Evolutionary conservation across 1,284 basidiomycete species (phyloP).

Genomic region (Microstroma glucosiphilum): DNA sequence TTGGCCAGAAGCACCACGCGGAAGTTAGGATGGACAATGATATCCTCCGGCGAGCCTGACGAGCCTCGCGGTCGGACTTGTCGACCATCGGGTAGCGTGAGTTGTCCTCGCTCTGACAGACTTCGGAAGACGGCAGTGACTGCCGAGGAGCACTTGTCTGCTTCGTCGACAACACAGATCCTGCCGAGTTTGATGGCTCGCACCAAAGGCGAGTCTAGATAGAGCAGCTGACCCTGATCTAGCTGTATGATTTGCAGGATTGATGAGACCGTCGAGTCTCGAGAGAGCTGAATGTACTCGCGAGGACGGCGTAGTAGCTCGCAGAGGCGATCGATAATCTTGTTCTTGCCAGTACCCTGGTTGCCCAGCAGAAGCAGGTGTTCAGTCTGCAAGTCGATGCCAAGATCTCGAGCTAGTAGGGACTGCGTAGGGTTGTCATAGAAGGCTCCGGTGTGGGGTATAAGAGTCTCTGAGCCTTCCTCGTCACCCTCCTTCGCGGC

Average conservation of each 20-base stretch:
- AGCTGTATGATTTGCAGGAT: conserved; percentile 46
- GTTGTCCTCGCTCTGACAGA: conserved; percentile 50
- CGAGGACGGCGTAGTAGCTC: conserved; percentile 49
- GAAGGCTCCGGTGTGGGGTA: conserved; percentile 46
- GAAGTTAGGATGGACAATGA: conserved; percentile 49
- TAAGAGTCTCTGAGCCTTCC: conserved; percentile 38
- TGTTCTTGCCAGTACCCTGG: conserved; percentile 53
- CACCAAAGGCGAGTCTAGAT: conserved; percentile 49
- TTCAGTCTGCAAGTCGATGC: conserved; percentile 47
- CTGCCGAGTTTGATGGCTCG: conserved; percentile 48
- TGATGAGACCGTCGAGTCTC: conserved; percentile 45
- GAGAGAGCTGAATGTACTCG: conserved; percentile 52
- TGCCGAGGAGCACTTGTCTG: conserved; percentile 50
- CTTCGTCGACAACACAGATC: conserved; percentile 52
- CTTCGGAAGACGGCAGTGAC: conserved; percentile 51
- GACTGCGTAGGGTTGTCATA: conserved; percentile 51
- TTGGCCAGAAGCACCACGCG: conserved; percentile 51
- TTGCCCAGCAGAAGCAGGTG: conserved; percentile 51
- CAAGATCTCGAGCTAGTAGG: conserved; percentile 45
- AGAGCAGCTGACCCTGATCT: conserved; percentile 46
- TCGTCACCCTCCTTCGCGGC: conserved; percentile 33
- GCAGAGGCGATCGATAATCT: conserved; percentile 50
- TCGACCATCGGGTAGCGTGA: conserved; percentile 49
- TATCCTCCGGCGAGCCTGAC: conserved; percentile 19
- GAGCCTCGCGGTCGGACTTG: conserved; percentile 33